These are phyloP conservation scores for Hanseniaspora gamundiae DNA, from an alignment of 1,139 yeast species.

Conservation along the genomic window DNA sequence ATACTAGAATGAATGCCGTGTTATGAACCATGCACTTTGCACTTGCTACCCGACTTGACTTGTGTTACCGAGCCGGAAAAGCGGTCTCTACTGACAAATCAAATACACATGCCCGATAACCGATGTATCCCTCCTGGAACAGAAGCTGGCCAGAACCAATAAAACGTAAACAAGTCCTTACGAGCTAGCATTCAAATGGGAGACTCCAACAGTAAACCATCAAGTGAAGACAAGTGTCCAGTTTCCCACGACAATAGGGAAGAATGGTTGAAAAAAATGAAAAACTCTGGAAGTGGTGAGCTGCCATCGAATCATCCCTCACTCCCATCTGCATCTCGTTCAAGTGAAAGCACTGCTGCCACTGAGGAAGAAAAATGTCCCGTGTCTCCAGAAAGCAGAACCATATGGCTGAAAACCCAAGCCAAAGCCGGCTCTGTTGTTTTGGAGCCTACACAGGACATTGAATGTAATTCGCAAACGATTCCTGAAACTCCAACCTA, in stretches of 20 bases:
- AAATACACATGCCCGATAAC: too few species aligned
- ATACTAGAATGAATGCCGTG: too few species aligned
- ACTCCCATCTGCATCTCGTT: too few species aligned
- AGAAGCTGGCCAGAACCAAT: too few species aligned
- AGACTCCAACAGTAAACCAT: neutral
- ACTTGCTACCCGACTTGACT: too few species aligned
- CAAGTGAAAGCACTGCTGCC: too few species aligned
- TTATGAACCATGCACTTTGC: too few species aligned
- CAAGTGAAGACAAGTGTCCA: constrained; percentile 41
- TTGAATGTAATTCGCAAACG: constrained; percentile 37
- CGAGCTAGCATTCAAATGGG: too few species aligned
- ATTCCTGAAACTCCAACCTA: constrained; percentile 24
- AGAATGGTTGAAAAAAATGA: constrained; percentile 39
- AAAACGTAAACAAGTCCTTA: too few species aligned
- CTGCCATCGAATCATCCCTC: constrained; percentile 14
- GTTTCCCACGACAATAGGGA: constrained; percentile 49
- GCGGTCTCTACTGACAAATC: too few species aligned
- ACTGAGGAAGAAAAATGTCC: constrained; percentile 20
- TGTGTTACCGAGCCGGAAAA: too few species aligned
- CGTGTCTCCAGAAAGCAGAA: constrained; percentile 37
- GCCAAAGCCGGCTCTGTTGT: constrained; percentile 30
- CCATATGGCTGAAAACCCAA: constrained; percentile 32
- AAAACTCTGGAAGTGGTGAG: constrained; percentile 13
- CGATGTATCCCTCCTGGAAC: too few species aligned
- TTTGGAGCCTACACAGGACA: constrained; percentile 20